Conservation (phyloP, 2,329 filamentous ascomycete species). For the Aspergillus amoenus region DNA sequence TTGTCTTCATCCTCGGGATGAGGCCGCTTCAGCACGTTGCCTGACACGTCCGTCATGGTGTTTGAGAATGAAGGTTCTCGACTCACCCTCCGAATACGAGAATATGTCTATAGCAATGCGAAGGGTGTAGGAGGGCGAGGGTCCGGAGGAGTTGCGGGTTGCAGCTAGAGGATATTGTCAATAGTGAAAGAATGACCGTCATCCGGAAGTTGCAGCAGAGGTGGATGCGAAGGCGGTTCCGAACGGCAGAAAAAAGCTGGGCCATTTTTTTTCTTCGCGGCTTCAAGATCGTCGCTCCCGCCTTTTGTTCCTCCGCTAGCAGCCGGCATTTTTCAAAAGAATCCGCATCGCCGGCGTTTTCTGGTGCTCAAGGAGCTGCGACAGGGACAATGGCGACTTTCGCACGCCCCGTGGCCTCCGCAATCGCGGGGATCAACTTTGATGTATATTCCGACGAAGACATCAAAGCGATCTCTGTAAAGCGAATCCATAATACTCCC, state of each 20-base stretch:
- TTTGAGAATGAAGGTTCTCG: slow-evolving; percentile 2
- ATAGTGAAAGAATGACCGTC: not conserved
- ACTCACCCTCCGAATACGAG: slow-evolving; percentile 14
- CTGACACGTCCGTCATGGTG: slow-evolving; percentile 44
- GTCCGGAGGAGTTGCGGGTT: not conserved
- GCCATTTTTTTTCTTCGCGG: slow-evolving; percentile 30
- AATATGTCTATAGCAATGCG: not conserved
- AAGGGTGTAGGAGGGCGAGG: not conserved
- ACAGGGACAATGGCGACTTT: slow-evolving; percentile 45
- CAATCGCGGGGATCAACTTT: slow-evolving; percentile 86
- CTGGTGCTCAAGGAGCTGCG: slow-evolving; percentile 35
- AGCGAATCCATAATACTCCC: slow-evolving; percentile 85
- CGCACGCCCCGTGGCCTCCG: slow-evolving; percentile 76
- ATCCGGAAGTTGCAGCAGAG: slow-evolving; percentile 12
- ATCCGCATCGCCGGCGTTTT: slow-evolving; percentile 31
- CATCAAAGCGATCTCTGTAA: slow-evolving; percentile 86
- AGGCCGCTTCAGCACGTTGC: slow-evolving; percentile 49
- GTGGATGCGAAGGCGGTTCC: slow-evolving; percentile 30
- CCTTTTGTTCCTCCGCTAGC: slow-evolving; percentile 22
- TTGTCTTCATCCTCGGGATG: slow-evolving; percentile 48
- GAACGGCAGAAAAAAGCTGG: slow-evolving; percentile 40
- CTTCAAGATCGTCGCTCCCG: slow-evolving; percentile 30
- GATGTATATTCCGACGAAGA: slow-evolving; percentile 78
- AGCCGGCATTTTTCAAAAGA: slow-evolving; percentile 14
- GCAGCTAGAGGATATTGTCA: not conserved